Conservation (phyloP, 176 grass and related monocot species). For the Aegilops tauschii region DNA sequence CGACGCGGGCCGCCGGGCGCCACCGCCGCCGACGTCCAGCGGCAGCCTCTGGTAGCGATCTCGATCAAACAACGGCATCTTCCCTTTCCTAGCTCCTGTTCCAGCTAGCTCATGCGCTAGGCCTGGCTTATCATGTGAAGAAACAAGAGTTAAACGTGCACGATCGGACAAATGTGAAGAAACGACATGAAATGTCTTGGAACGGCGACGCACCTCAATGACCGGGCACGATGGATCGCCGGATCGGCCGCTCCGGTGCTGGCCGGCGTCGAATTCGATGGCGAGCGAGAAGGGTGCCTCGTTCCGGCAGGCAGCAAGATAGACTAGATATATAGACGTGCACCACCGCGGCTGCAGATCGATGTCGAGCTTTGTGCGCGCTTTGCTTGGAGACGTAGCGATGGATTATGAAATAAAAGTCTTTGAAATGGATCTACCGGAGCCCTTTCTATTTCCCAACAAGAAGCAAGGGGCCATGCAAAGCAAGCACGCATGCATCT, state of each 20-base stretch:
- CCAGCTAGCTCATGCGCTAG: constrained; percentile 22
- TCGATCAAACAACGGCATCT: constrained; percentile 72
- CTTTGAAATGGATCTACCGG: constrained; percentile 17
- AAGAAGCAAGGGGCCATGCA: constrained; percentile 36
- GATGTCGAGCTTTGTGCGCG: neutral
- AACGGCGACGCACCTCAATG: neutral
- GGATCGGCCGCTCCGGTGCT: neutral
- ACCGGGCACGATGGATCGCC: neutral
- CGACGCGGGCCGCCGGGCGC: constrained; percentile 39
- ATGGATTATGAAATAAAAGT: constrained; percentile 8
- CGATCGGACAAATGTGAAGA: neutral
- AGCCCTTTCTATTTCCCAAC: constrained; percentile 44
- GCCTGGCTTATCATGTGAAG: neutral
- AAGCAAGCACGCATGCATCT: constrained; percentile 26
- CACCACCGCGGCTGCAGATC: neutral
- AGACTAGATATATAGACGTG: neutral
- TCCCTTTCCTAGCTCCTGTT: neutral
- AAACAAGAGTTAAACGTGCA: neutral
- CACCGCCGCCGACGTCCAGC: neutral
- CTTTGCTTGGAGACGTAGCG: constrained; percentile 11
- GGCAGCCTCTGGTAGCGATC: constrained; percentile 47
- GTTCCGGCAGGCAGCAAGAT: neutral
- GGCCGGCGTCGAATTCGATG: neutral
- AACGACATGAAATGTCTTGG: neutral
- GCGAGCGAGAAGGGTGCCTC: neutral